phyloP scores from a whole-genome alignment of 2,329 filamentous ascomycete genomes.

The Tolypocladium pustulatum region DNA sequence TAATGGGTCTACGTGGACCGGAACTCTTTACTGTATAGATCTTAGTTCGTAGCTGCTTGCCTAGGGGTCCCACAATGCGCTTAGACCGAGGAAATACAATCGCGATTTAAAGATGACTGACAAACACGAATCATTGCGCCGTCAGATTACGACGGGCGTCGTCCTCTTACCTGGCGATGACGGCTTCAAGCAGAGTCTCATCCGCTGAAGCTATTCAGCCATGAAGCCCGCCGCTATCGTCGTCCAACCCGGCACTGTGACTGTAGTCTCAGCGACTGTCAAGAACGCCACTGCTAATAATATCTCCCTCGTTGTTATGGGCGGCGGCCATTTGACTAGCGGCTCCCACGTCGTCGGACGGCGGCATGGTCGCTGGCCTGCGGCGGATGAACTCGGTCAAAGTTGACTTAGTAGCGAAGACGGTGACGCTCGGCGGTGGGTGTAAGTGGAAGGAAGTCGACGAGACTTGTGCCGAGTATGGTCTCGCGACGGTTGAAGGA shows the following conservation, averaged over 20 bases:
- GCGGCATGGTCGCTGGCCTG: slow-evolving; percentile 46
- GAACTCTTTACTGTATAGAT: no score
- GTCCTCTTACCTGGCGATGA: slow-evolving; percentile 21
- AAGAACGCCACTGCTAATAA: slow-evolving; percentile 30
- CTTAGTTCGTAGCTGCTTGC: no score
- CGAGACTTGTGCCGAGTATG: slow-evolving; percentile 33
- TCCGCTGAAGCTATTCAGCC: slow-evolving; percentile 26
- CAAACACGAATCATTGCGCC: slow-evolving; percentile 7
- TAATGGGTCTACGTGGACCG: no score
- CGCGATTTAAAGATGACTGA: background rate
- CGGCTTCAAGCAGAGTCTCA: slow-evolving; percentile 21
- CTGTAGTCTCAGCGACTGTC: slow-evolving; percentile 30
- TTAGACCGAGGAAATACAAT: no score
- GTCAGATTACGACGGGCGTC: slow-evolving; percentile 12
- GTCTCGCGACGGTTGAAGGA: slow-evolving; percentile 49
- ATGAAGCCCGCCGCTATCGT: slow-evolving; percentile 31
- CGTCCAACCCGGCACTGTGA: slow-evolving; percentile 26
- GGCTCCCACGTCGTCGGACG: slow-evolving; percentile 35
- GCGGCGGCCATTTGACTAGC: slow-evolving; percentile 46
- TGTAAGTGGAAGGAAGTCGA: slow-evolving; percentile 45
- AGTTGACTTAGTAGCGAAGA: slow-evolving; percentile 33
- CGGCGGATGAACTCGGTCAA: slow-evolving; percentile 36
- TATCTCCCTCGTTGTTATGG: slow-evolving; percentile 40
- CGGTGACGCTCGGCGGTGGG: slow-evolving; percentile 39
- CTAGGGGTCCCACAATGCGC: no score